Base-by-base conservation (phyloP, 2,329 filamentous ascomycete species). In the Exophiala viscosa region DNA sequence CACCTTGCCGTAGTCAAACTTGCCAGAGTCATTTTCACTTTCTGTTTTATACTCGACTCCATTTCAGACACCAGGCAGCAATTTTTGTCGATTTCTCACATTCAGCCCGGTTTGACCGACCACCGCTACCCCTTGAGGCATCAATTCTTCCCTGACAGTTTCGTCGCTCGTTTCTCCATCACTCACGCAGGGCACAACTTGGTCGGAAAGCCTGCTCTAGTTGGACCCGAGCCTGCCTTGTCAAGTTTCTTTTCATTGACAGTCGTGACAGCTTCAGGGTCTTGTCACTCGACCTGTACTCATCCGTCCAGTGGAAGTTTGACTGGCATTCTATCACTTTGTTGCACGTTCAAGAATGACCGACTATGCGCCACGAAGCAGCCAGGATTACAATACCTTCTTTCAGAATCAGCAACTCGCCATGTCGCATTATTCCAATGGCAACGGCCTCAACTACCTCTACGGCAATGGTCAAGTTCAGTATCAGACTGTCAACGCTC, bases 321-420 rank as follows among this genome's bases (percentile, higher is more conserved):
- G 52, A 59, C 56, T 48, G 50, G 43, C 44, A 10, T 49, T 52
- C 35, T 41, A 47, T 50, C 43, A 52, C 38, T 45, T 28, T 52
- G 50, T 45, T 55, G 50, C 50, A 52, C 47, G 48, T 55, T 35
- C 36, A 55, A 59, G 51, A 59, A 73, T 73, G 71, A 70, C 67
- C 60, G 68, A 65, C 41, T 72, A 70, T 64, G 64, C 66, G 53
- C 68, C 68, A 60, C 69, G 69, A 58, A 60, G 59, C 55, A 66
- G 64, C 58, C 67, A 72, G 47, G 67, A 67, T 18, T 68, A 66
- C 53, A 58, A 60, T 54, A 47, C 45, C 39, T 53, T 60, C 42
- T 59, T 55, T 44, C 42, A 59, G 20, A 55, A 45, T 45, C 50
- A 51, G 45, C 53, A 60, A 35, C 41, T 60, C 48, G 52, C 50